These are phyloP conservation scores for Ceratocystis smalleyi DNA, from an alignment of 2,329 filamentous ascomycete genomes.

Conservation along the genomic window DNA sequence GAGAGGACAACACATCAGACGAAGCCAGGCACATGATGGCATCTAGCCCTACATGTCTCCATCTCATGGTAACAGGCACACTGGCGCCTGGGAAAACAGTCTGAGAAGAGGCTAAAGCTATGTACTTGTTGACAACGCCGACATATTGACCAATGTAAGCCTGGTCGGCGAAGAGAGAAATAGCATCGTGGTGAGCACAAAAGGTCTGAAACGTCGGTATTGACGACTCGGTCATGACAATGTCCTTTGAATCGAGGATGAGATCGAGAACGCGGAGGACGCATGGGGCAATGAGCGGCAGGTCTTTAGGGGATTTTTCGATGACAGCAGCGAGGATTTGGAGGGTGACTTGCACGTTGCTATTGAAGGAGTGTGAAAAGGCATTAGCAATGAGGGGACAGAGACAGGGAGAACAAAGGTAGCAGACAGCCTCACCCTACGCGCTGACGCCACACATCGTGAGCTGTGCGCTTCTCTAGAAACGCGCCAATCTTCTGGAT, in stretches of 20 bases:
- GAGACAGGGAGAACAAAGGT: not conserved
- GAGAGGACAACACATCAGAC: slow-evolving; percentile 61
- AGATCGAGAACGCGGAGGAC: slow-evolving; percentile 72
- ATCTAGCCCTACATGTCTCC: slow-evolving; percentile 56
- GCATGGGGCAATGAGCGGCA: slow-evolving; percentile 73
- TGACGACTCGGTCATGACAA: slow-evolving; percentile 84
- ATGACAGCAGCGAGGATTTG: slow-evolving; percentile 84
- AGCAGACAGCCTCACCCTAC: slow-evolving; percentile 48
- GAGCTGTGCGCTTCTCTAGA: slow-evolving; percentile 81
- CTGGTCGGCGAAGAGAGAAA: slow-evolving; percentile 71
- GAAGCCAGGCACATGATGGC: slow-evolving; percentile 70
- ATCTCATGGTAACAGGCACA: slow-evolving; percentile 61
- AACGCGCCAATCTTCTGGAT: slow-evolving; percentile 92
- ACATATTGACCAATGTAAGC: slow-evolving; percentile 71
- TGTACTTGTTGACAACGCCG: slow-evolving; percentile 64
- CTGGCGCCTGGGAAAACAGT: slow-evolving; percentile 33
- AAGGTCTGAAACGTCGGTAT: slow-evolving; percentile 75
- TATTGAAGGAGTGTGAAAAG: slow-evolving; percentile 24
- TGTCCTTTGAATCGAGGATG: slow-evolving; percentile 71
- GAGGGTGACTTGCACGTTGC: slow-evolving; percentile 86
- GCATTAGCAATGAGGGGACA: not conserved
- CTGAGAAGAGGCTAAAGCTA: slow-evolving; percentile 53
- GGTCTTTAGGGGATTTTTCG: slow-evolving; percentile 80
- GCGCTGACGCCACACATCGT: slow-evolving; percentile 76
- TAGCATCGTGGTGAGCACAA: slow-evolving; percentile 75